phyloP scores from a whole-genome alignment of 2,329 filamentous ascomycete species.

The Fusarium nisikadoi region DNA sequence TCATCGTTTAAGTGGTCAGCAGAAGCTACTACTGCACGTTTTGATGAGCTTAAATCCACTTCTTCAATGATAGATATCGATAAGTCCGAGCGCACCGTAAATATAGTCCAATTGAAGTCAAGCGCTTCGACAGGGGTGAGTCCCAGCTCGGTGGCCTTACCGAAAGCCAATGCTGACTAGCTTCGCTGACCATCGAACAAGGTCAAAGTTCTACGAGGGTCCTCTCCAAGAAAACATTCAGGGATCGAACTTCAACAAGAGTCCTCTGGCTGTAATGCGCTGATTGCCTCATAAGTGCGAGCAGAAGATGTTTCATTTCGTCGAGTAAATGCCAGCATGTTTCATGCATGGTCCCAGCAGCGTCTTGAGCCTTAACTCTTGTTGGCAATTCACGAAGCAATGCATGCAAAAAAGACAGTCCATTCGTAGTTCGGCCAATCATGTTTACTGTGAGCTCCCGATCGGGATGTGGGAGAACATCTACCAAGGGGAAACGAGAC shows the following conservation, averaged over 20 bases:
- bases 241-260: background rate
- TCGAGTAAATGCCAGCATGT: background rate
- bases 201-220: background rate
- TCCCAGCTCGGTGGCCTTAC: background rate
- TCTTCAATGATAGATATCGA: background rate
- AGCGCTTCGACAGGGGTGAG: background rate
- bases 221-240: background rate
- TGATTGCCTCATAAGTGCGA: background rate
- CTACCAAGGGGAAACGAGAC: background rate
- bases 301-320: background rate
- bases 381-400: slow-evolving; percentile 19
- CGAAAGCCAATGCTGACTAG: background rate
- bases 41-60: slow-evolving; percentile 30
- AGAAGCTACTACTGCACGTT: slow-evolving; percentile 17
- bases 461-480: slow-evolving; percentile 10
- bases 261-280: background rate
- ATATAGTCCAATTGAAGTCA: background rate
- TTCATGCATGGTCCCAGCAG: background rate
- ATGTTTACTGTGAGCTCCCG: background rate
- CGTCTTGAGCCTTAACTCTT: slow-evolving; percentile 8
- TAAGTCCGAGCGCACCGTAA: background rate
- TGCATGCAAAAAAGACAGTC: slow-evolving; percentile 10
- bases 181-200: background rate
- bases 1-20: background rate
- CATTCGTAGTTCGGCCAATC: slow-evolving; percentile 16